A percentile compares a stretch with the other conserved stretches of the same genome.
Conservation (phyloP, 139 green algal species). For the Pedinophyceae sp. region DNA sequence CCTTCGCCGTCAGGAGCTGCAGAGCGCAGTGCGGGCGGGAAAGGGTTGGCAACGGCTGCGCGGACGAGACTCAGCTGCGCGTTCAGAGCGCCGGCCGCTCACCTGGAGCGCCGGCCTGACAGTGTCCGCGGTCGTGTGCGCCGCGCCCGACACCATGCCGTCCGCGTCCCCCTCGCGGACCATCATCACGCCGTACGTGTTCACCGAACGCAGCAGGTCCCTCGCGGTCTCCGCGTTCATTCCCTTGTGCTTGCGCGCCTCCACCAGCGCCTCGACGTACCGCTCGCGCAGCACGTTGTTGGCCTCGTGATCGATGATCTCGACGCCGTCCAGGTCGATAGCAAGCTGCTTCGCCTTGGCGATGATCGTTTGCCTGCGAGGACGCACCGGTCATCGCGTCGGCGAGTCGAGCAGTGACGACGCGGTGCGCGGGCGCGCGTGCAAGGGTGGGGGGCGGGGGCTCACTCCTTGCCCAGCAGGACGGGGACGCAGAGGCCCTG, state of each 20-base stretch:
- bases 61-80: neutral
- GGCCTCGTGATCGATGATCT: neutral
- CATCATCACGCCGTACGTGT: conserved; percentile 65
- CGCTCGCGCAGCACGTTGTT: conserved; percentile 8
- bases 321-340: neutral
- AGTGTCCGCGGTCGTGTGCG: conserved; percentile 76
- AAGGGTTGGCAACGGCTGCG: neutral
- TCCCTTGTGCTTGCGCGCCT: conserved; percentile 49
- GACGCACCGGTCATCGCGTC: too few species aligned
- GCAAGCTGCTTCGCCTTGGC: neutral
- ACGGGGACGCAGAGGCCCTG: conserved; percentile 46
- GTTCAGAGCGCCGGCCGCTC: neutral
- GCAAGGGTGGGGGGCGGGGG: neutral
- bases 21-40: neutral
- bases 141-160: conserved; percentile 74
- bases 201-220: conserved; percentile 36
- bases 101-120: conserved; percentile 76
- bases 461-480: conserved; percentile 40
- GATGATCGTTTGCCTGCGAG: too few species aligned
- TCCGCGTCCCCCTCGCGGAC: conserved; percentile 52
- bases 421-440: too few species aligned
- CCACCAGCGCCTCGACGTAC: conserved; percentile 38
- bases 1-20: conserved; percentile 45
- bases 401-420: too few species aligned
- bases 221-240: conserved; percentile 43